phyloP scores from a whole-genome alignment of 2,329 filamentous ascomycete species.

The Exserohilum rostratum region DNA sequence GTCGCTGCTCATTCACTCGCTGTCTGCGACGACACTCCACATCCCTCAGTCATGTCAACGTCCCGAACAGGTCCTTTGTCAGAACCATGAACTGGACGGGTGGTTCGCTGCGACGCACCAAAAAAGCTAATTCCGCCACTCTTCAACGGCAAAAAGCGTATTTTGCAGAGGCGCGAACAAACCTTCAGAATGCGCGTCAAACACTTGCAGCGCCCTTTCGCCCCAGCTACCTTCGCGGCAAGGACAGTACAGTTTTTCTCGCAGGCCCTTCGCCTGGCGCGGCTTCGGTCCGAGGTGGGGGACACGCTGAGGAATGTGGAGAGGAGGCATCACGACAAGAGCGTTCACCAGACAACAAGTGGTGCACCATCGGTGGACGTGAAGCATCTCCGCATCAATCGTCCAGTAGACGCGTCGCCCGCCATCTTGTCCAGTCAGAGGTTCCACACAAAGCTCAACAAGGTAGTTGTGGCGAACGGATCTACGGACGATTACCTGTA shows the following conservation, averaged over 20 bases:
- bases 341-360: neutral
- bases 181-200: conserved; percentile 30
- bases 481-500: neutral
- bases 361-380: neutral
- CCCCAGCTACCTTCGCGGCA: conserved; percentile 29
- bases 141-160: conserved; percentile 54
- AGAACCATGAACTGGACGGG: conserved; percentile 58
- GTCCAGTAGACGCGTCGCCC: neutral
- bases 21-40: neutral
- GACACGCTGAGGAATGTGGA: conserved; percentile 8
- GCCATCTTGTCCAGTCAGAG: neutral
- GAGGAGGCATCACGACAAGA: neutral
- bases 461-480: neutral
- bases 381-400: neutral
- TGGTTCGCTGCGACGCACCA: conserved; percentile 50
- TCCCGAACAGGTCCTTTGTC: neutral
- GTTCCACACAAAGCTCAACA: neutral
- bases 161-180: conserved; percentile 51
- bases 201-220: conserved; percentile 26
- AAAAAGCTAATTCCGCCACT: conserved; percentile 44
- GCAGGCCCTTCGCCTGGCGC: conserved; percentile 11
- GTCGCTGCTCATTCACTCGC: neutral
- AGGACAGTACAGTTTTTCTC: conserved; percentile 11
- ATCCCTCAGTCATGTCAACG: neutral
- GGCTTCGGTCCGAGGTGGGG: conserved; percentile 17